Percentiles rank a stretch among this genome's conserved stretches.
Conservation (phyloP, 2,329 filamentous ascomycete species). For the Monosporascus sp. region DNA sequence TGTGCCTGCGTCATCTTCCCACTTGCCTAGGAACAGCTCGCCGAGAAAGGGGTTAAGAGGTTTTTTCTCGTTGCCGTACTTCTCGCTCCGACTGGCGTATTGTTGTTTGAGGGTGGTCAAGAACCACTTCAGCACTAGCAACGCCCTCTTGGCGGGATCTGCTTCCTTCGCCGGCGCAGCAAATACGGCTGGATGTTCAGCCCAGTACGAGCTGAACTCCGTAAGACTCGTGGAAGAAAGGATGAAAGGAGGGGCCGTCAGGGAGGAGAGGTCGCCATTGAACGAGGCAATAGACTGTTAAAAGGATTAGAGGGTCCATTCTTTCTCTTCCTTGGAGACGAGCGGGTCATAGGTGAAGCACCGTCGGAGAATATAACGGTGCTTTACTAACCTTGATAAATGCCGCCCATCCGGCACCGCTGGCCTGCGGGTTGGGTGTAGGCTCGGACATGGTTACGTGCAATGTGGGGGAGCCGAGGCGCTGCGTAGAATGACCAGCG, state of each 20-base stretch:
- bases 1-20: conserved; percentile 25
- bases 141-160: conserved; percentile 35
- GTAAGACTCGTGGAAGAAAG: conserved; percentile 42
- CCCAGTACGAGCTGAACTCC: conserved; percentile 47
- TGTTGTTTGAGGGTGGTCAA: conserved; percentile 42
- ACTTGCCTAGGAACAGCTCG: conserved; percentile 39
- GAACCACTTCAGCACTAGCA: conserved; percentile 42
- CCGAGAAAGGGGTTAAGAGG: conserved; percentile 49
- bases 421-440: conserved; percentile 22
- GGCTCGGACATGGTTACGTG: not conserved
- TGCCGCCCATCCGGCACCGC: conserved; percentile 25
- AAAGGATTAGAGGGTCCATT: not conserved
- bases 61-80: conserved; percentile 44
- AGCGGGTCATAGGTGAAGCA: not conserved
- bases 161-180: conserved; percentile 40
- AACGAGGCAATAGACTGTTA: conserved; percentile 29
- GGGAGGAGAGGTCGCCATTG: conserved; percentile 46
- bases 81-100: conserved; percentile 39
- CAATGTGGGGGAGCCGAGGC: too few species aligned
- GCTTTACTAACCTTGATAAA: conserved; percentile 24
- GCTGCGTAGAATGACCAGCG: too few species aligned
- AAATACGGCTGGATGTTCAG: conserved; percentile 41
- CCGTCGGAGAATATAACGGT: not conserved
- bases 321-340: conserved; percentile 2
- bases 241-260: conserved; percentile 46